A percentile compares a stretch with the other conserved stretches of the same genome.
Evolutionary conservation across 2,329 filamentous ascomycete genomes (phyloP).

Genomic region (Beauveria medogensis): DNA sequence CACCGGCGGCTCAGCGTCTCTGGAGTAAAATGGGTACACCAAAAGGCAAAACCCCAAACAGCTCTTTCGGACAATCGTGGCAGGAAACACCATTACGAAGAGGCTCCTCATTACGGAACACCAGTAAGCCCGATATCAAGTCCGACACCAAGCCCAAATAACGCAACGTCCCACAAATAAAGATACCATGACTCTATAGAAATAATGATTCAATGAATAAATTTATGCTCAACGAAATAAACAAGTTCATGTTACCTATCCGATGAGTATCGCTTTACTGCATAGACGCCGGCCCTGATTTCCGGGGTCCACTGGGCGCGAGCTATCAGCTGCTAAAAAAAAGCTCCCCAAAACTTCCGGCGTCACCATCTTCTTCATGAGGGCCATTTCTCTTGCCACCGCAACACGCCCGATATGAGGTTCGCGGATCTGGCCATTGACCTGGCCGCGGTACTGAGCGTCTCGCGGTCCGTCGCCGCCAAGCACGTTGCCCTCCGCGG

Average conservation of each 20-base stretch:
- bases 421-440: conserved; percentile 61
- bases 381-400: conserved; percentile 15
- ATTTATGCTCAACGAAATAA: not conserved
- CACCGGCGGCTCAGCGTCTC: conserved; percentile 65
- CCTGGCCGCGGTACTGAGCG: conserved; percentile 60
- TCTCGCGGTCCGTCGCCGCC: conserved; percentile 57
- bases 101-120: conserved; percentile 30
- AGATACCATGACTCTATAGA: not conserved
- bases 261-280: conserved; percentile 7
- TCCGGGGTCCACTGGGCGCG: not conserved
- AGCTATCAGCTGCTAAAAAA: not conserved
- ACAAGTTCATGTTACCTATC: not conserved
- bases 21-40: conserved; percentile 53
- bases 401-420: conserved; percentile 36
- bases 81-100: conserved; percentile 27
- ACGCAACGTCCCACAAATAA: not conserved
- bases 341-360: not conserved
- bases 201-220: not conserved
- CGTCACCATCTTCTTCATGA: conserved; percentile 10
- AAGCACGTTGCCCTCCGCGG: conserved; percentile 52
- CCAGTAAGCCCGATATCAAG: conserved; percentile 20
- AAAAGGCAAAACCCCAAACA: conserved; percentile 23
- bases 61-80: conserved; percentile 26
- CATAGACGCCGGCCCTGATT: not conserved
- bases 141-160: conserved; percentile 4